phyloP scores from a whole-genome alignment of 768 basidiomycete species.

The Tricholoma furcatifolium region DNA sequence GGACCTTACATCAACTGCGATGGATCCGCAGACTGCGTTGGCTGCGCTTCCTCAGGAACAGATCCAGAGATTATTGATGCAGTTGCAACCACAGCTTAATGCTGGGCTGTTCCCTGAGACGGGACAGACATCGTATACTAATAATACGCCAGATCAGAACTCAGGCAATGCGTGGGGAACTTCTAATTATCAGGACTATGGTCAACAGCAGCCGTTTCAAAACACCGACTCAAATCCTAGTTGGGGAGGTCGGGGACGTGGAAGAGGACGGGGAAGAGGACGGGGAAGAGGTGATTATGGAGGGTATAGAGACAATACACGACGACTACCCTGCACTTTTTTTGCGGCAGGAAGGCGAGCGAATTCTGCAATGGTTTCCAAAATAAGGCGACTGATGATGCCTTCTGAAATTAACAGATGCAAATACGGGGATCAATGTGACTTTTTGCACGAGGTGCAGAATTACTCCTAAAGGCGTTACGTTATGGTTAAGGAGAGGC shows the following conservation, averaged over 20 bases:
- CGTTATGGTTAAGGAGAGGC: slow-evolving; percentile 1
- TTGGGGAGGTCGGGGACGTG: slow-evolving; percentile 54
- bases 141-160: slow-evolving; percentile 17
- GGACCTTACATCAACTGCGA: slow-evolving; percentile 37
- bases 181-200: slow-evolving; percentile 41
- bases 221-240: slow-evolving; percentile 34
- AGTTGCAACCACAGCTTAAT: slow-evolving; percentile 29
- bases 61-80: slow-evolving; percentile 59
- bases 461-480: slow-evolving; percentile 25
- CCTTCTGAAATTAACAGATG: slow-evolving; percentile 67
- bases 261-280: slow-evolving; percentile 55
- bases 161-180: slow-evolving; percentile 4
- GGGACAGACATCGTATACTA: slow-evolving; percentile 8
- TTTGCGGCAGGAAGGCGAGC: slow-evolving; percentile 93
- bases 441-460: slow-evolving; percentile 66
- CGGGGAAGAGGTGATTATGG: slow-evolving; percentile 46
- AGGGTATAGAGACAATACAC: slow-evolving; percentile 77
- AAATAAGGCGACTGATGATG: slow-evolving; percentile 40
- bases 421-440: slow-evolving; percentile 86
- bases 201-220: slow-evolving; percentile 46
- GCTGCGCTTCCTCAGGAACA: slow-evolving; percentile 55
- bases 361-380: slow-evolving; percentile 33
- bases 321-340: slow-evolving; percentile 83
- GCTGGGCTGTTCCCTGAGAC: slow-evolving; percentile 2
- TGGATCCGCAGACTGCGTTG: slow-evolving; percentile 46